Percentiles rank a stretch among this genome's conserved stretches.
phyloP scores from a whole-genome alignment of 1,284 basidiomycete genomes.

The Fomes fomentarius region DNA sequence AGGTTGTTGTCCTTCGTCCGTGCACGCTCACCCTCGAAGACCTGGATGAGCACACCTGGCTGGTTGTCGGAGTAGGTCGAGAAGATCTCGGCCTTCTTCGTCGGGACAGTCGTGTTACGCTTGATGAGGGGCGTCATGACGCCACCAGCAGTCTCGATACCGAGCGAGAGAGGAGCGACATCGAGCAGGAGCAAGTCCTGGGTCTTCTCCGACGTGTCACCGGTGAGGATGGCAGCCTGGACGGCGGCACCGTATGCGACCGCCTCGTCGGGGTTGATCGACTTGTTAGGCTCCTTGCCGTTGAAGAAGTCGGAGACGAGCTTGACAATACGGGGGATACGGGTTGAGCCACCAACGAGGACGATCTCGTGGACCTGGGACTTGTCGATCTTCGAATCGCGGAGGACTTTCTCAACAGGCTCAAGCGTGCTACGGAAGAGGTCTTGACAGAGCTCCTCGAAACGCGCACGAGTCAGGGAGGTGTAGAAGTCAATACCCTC shows the following conservation, averaged over 20 bases:
- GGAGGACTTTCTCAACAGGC: constrained; percentile 98
- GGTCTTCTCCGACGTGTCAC: constrained; percentile 98
- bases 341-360: constrained; percentile 97
- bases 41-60: constrained; percentile 98
- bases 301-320: constrained; percentile 99
- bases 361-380: constrained; percentile 95
- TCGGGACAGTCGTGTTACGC: constrained; percentile 98
- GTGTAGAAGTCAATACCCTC: constrained; percentile 99
- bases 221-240: constrained; percentile 97
- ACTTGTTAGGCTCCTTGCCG: constrained; percentile 95
- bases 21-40: constrained; percentile 99
- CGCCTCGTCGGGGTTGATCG: constrained; percentile 99
- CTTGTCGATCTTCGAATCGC: constrained; percentile 99
- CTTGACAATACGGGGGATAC: constrained; percentile 98
- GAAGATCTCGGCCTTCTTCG: constrained; percentile 99
- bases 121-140: constrained; percentile 98
- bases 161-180: constrained; percentile 94
- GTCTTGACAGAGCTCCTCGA: constrained; percentile 98
- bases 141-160: constrained; percentile 99
- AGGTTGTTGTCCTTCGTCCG: constrained; percentile 99
- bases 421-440: constrained; percentile 97
- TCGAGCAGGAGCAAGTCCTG: constrained; percentile 97
- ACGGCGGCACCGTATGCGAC: constrained; percentile 99
- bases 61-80: constrained; percentile 99
- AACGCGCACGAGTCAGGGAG: constrained; percentile 96